These are phyloP conservation scores for Piromyces sp. DNA, from an alignment of 192 early-diverging fungal genomes.

Conservation along the genomic window DNA sequence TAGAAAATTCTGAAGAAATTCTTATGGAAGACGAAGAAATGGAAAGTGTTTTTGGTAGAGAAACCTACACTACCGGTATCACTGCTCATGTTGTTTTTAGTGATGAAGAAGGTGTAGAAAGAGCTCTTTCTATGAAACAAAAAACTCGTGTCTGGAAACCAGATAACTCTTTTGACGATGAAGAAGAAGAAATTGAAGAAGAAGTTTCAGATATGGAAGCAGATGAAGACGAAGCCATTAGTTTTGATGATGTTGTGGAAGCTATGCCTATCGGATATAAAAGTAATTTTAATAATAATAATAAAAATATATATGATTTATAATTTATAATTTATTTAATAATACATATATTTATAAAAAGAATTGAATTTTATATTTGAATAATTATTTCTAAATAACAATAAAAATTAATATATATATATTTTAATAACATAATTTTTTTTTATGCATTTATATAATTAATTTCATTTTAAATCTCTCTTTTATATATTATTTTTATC, in stretches of 20 bases:
- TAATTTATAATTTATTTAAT: too few species aligned
- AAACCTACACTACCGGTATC: constrained; percentile 26
- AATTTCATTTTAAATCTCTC: too few species aligned
- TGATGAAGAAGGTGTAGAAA: constrained; percentile 41
- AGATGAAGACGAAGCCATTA: background rate
- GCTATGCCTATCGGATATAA: constrained; percentile 21
- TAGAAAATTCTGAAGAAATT: constrained; percentile 14
- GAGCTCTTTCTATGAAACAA: constrained; percentile 38
- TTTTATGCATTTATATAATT: too few species aligned
- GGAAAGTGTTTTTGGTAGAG: constrained; percentile 11
- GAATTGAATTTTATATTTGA: too few species aligned
- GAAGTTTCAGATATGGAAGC: constrained; percentile 6
- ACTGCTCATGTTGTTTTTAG: constrained; percentile 53
- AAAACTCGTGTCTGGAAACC: constrained; percentile 41
- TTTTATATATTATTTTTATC: too few species aligned
- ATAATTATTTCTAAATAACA: too few species aligned
- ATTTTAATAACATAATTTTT: too few species aligned
- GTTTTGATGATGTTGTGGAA: constrained; percentile 4
- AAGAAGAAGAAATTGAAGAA: constrained; percentile 7
- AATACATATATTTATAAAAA: too few species aligned
- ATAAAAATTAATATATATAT: too few species aligned
- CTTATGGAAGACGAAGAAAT: constrained; percentile 12
- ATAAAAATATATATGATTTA: too few species aligned
- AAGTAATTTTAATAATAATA: too few species aligned
- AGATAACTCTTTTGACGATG: constrained; percentile 10